These are phyloP conservation scores for Suhomyces terraborum DNA, from an alignment of 1,139 yeast species.

Conservation along the genomic window DNA sequence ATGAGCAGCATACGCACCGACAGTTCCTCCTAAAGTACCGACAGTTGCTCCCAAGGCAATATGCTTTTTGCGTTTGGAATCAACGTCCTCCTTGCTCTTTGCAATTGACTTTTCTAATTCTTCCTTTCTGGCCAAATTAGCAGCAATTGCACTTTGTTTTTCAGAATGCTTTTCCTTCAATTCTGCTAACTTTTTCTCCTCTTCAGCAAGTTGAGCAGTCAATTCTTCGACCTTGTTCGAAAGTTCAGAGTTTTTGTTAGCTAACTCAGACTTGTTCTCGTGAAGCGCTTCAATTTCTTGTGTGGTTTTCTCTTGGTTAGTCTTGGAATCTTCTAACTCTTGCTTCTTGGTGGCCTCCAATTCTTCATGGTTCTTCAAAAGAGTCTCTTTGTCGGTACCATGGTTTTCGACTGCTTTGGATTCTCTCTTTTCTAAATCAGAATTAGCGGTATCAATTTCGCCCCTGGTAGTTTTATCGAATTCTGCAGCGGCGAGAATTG, in stretches of 20 bases:
- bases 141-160: conserved; percentile 40
- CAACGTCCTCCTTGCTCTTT: conserved; percentile 35
- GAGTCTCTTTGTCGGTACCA: conserved; percentile 45
- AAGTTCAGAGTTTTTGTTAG: conserved; percentile 47
- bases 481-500: conserved; percentile 35
- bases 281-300: conserved; percentile 48
- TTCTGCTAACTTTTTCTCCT: conserved; percentile 41
- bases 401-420: conserved; percentile 50
- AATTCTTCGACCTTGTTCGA: conserved; percentile 43
- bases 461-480: conserved; percentile 42
- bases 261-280: conserved; percentile 44
- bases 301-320: conserved; percentile 48
- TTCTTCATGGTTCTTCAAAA: conserved; percentile 48
- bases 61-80: conserved; percentile 42
- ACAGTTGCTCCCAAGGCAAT: conserved; percentile 46
- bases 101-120: conserved; percentile 43
- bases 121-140: conserved; percentile 41
- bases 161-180: conserved; percentile 43
- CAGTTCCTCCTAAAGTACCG: conserved; percentile 43
- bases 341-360: conserved; percentile 50
- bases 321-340: conserved; percentile 52
- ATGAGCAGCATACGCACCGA: conserved; percentile 49
- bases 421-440: conserved; percentile 51
- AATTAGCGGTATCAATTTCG: conserved; percentile 49
- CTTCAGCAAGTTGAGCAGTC: conserved; percentile 43